Evolutionary conservation across 176 grass and related monocot genomes (phyloP), one percentile per base, ranked within the genome.

Genomic region (Miscanthus lutarioriparius): DNA sequence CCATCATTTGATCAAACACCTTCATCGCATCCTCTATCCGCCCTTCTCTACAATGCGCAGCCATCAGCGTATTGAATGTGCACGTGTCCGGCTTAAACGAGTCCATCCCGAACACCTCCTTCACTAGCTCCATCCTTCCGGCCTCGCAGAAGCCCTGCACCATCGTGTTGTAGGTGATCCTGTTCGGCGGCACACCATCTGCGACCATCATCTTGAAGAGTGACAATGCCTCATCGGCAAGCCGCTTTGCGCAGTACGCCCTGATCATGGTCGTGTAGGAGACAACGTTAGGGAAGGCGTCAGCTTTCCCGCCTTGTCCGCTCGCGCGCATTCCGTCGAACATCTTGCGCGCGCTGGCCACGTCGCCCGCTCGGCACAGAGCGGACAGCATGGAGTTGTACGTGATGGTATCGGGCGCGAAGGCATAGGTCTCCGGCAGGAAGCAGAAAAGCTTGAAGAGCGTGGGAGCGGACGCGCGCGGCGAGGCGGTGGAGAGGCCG

Each of bases 111-210:
- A 94, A 70, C n/a, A 97, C 64, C 12, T 72, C 67, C 62, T 88
- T 97, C 36, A 94, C 88, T 25, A 97, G 92, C 79, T 97, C 95
- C 95, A 93, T 92, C 84, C 92, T 94, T 71, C 74, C 69, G 1
- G 88, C 92, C 76, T 90, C 63, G n/a, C 95, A 94, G 83, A 94
- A 86, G 33, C 95, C 95, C 84, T 94, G 92, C 79, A 97, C 84
- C 78, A 97, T 84, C 6, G 95, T 97, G 58, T 97, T 97, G 80
- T 91, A 92, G 10, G 95, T 97, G 90, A 97, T 94, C 59, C 63
- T 92, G 67, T 89, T 94, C 0, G 95, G 92, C n/a, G 48, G 64
- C 41, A 97, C 78, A 0, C 87, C 88, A 11, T 75, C 81, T 0
- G 41, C 47, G 1, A 39, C 81, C 95, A 97, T 97, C 58, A 72